A percentile compares a stretch with the other conserved stretches of the same genome.
phyloP scores from a whole-genome alignment of 2,329 filamentous ascomycete genomes.

The Acarospora socialis region DNA sequence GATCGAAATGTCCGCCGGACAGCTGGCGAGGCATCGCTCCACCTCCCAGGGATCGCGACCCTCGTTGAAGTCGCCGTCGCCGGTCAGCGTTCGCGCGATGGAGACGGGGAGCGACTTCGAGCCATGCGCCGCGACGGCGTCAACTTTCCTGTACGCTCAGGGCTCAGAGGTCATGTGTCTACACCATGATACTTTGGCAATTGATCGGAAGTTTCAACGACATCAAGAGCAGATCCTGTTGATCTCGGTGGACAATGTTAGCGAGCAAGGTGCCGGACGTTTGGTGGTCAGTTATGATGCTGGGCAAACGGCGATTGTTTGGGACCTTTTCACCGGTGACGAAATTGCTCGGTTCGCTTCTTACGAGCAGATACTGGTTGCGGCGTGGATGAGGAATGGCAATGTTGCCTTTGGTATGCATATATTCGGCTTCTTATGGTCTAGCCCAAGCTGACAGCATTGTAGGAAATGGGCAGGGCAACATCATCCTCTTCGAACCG shows the following conservation, averaged over 20 bases:
- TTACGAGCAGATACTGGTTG: slow-evolving; percentile 72
- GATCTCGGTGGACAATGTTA: slow-evolving; percentile 80
- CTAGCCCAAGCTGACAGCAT: slow-evolving; percentile 15
- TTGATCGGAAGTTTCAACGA: slow-evolving; percentile 72
- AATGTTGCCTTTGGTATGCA: slow-evolving; percentile 86
- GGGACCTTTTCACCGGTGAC: slow-evolving; percentile 85
- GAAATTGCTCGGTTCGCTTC: slow-evolving; percentile 86
- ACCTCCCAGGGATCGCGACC: slow-evolving; percentile 44
- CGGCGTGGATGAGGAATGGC: slow-evolving; percentile 92
- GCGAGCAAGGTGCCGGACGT: slow-evolving; percentile 69
- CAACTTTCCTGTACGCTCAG: slow-evolving; percentile 79
- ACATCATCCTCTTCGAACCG: slow-evolving; percentile 88
- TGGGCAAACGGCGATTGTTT: slow-evolving; percentile 84
- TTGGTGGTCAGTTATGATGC: slow-evolving; percentile 87
- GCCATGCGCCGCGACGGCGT: slow-evolving; percentile 79
- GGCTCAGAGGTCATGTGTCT: slow-evolving; percentile 70
- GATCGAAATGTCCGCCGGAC: slow-evolving; percentile 43
- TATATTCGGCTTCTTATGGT: slow-evolving; percentile 9
- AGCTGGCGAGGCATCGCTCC: slow-evolving; percentile 44
- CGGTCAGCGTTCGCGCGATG: slow-evolving; percentile 33
- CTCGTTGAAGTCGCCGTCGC: slow-evolving; percentile 41
- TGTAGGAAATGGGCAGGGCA: slow-evolving; percentile 79
- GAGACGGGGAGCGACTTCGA: slow-evolving; percentile 48
- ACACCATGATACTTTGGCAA: slow-evolving; percentile 80
- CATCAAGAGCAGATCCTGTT: slow-evolving; percentile 74